A percentile compares a stretch with the other conserved stretches of the same genome.
phyloP scores from a whole-genome alignment of 1,284 basidiomycete genomes.

The Naganishia liquefaciens region DNA sequence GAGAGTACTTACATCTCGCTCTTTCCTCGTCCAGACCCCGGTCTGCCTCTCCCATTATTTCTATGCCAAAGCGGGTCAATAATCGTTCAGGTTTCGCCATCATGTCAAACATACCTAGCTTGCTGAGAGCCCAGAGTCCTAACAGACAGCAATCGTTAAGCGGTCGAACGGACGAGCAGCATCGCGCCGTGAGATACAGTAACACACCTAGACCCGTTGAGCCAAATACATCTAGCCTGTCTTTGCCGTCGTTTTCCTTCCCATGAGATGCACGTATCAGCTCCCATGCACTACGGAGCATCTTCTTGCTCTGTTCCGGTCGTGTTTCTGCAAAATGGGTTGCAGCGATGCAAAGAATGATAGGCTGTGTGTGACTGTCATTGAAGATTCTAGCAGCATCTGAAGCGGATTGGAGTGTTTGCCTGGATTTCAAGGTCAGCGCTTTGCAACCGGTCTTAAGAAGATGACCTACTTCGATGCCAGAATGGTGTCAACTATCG shows the following conservation, averaged over 20 bases:
- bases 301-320: constrained; percentile 18
- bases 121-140: constrained; percentile 21
- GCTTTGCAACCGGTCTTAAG: neutral
- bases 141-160: neutral
- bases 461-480: constrained; percentile 24
- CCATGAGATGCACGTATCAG: constrained; percentile 11
- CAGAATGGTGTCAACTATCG: constrained; percentile 27
- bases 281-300: constrained; percentile 27
- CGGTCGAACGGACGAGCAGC: neutral
- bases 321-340: constrained; percentile 30
- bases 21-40: constrained; percentile 12
- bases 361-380: constrained; percentile 27
- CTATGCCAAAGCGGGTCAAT: neutral
- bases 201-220: constrained; percentile 26
- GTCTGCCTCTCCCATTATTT: constrained; percentile 14
- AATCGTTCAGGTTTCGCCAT: too few species aligned
- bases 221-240: constrained; percentile 11
- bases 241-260: constrained; percentile 9
- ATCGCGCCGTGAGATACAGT: too few species aligned
- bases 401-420: constrained; percentile 13
- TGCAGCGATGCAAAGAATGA: constrained; percentile 30
- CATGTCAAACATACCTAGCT: constrained; percentile 3
- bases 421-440: constrained; percentile 3
- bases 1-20: constrained; percentile 1
- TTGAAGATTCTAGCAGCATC: constrained; percentile 23